Evolutionary conservation across 176 grass and related monocot genomes (phyloP).

Genomic region (Thalia dealbata): DNA sequence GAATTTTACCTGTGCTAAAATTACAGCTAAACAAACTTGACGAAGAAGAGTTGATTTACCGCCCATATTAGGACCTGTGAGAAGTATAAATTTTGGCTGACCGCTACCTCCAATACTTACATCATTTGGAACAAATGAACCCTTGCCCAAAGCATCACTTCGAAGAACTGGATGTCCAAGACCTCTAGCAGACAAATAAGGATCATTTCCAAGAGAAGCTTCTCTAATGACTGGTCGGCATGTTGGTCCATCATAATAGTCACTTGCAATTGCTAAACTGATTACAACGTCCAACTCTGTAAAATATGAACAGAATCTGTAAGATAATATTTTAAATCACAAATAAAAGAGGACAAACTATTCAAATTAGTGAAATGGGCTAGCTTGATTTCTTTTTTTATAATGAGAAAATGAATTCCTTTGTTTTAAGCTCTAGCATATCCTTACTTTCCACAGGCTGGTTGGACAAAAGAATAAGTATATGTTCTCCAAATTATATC

Average conservation of each 20-base stretch:
- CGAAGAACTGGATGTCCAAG: constrained; percentile 78
- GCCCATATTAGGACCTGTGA: constrained; percentile 97
- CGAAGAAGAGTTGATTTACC: constrained; percentile 97
- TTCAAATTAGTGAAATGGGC: not conserved
- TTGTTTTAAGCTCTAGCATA: too few species aligned
- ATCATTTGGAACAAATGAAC: constrained; percentile 83
- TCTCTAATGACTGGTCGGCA: constrained; percentile 66
- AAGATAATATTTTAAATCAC: not conserved
- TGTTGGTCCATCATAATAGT: constrained; percentile 75
- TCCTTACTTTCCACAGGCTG: too few species aligned
- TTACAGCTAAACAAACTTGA: constrained; percentile 84
- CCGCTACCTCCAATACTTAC: constrained; percentile 57
- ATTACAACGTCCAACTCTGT: constrained; percentile 87
- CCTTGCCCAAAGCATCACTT: constrained; percentile 64
- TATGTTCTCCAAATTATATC: not conserved
- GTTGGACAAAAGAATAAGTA: not conserved
- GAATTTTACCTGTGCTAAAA: constrained; percentile 70
- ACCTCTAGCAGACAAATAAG: constrained; percentile 62
- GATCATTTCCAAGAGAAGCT: constrained; percentile 34
- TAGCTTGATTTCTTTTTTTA: not conserved
- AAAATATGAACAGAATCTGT: constrained; percentile 14
- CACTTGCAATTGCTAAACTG: constrained; percentile 74
- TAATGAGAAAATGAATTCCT: not conserved
- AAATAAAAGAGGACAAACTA: not conserved
- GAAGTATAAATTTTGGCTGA: constrained; percentile 63